These are phyloP conservation scores for Chlamydomonas urium DNA, from an alignment of 139 green algal species.

Conservation along the genomic window DNA sequence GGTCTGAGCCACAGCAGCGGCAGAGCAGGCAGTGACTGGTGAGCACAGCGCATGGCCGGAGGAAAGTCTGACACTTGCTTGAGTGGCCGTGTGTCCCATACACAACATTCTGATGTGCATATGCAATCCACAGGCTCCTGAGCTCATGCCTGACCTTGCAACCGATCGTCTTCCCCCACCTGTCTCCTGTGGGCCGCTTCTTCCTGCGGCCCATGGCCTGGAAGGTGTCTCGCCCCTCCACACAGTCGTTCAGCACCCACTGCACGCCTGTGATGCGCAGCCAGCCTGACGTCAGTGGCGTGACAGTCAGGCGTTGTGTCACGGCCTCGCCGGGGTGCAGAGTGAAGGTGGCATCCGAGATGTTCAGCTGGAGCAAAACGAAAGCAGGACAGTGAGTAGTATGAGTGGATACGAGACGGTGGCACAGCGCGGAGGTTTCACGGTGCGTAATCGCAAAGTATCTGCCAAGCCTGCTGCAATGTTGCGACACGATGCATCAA, in stretches of 20 bases:
- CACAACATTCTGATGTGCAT: background rate
- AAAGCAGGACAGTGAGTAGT: too few relatives aligned
- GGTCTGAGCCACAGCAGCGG: too few relatives aligned
- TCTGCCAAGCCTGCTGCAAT: too few relatives aligned
- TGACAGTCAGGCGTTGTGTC: conserved; percentile 52
- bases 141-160: background rate
- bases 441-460: too few relatives aligned
- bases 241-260: conserved; percentile 61
- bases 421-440: too few relatives aligned
- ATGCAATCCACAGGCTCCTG: background rate
- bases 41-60: too few relatives aligned
- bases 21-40: too few relatives aligned
- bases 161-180: conserved; percentile 21
- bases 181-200: conserved; percentile 48
- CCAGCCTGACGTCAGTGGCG: conserved; percentile 47
- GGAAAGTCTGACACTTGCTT: too few relatives aligned
- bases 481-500: too few relatives aligned
- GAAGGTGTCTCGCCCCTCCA: conserved; percentile 47
- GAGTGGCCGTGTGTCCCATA: too few relatives aligned
- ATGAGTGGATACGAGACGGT: too few relatives aligned
- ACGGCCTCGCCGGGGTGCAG: conserved; percentile 37
- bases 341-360: conserved; percentile 22
- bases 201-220: conserved; percentile 30
- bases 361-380: conserved; percentile 27
- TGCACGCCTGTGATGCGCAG: conserved; percentile 57